phyloP scores from a whole-genome alignment of 176 grass and related monocot genomes.

The Musa itinerans region DNA sequence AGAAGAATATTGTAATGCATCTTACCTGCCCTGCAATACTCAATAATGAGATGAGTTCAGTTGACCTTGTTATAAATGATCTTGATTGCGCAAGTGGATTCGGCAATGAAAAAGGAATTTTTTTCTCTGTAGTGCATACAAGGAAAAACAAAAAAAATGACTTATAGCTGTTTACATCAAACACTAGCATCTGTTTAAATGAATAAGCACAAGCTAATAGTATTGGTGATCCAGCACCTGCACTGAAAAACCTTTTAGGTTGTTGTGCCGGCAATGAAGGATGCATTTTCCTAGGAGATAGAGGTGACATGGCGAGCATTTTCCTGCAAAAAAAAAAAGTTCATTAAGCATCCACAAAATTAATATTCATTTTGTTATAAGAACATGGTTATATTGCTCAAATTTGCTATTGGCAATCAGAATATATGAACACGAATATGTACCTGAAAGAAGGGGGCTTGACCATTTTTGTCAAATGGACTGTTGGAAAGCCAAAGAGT shows the following conservation, averaged over 20 bases:
- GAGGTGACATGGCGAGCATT: slow-evolving; percentile 32
- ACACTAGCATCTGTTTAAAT: too few species aligned
- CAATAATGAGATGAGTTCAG: slow-evolving; percentile 58
- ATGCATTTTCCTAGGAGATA: slow-evolving; percentile 32
- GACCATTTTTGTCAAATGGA: slow-evolving; percentile 34
- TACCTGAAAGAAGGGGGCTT: slow-evolving; percentile 71
- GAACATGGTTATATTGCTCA: too few species aligned
- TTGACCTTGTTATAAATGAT: slow-evolving; percentile 54
- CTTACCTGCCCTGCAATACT: slow-evolving; percentile 66
- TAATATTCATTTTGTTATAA: not conserved
- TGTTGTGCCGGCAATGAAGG: slow-evolving; percentile 48
- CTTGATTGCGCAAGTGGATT: slow-evolving; percentile 42
- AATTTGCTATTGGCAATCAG: not conserved
- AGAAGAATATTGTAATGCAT: not conserved
- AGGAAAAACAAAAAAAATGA: too few species aligned
- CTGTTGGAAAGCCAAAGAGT: not conserved
- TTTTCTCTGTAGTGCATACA: slow-evolving; percentile 36
- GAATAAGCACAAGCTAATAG: too few species aligned
- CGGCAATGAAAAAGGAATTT: slow-evolving; percentile 25
- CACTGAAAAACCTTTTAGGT: slow-evolving; percentile 19
- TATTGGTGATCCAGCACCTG: not conserved
- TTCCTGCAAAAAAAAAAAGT: slow-evolving; percentile 42
- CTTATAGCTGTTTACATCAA: too few species aligned
- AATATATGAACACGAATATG: not conserved
- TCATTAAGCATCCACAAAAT: not conserved